Conservation (phyloP, 306 rosid species). For the Malus sieversii region DNA sequence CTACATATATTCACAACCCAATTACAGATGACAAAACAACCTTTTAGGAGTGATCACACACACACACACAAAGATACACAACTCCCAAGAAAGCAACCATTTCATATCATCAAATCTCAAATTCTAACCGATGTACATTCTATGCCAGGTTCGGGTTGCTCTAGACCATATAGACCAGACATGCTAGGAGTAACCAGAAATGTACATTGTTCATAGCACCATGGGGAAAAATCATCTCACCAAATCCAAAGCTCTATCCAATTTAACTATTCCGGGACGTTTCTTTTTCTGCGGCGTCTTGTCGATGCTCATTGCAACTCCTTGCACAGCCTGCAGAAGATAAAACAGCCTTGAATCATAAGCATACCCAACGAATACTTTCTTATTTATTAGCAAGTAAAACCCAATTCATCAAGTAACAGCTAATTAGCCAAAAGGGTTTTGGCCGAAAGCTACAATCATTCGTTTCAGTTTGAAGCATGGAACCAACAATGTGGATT, state of each 20-base stretch:
- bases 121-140: neutral
- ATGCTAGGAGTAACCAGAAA: neutral
- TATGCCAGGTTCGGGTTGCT: neutral
- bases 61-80: neutral
- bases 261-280: slow-evolving; percentile 51
- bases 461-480: neutral
- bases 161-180: neutral
- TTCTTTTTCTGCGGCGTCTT: slow-evolving; percentile 29
- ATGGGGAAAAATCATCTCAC: slow-evolving; percentile 26
- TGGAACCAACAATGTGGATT: neutral
- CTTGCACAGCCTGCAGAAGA: neutral
- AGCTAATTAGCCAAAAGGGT: neutral
- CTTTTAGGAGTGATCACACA: neutral
- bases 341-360: neutral
- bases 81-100: neutral
- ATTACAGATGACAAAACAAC: neutral
- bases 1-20: neutral
- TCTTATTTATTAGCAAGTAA: neutral
- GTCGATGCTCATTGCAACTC: slow-evolving; percentile 40
- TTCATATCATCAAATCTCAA: neutral
- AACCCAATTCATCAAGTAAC: neutral
- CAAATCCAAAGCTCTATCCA: slow-evolving; percentile 64
- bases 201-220: neutral
- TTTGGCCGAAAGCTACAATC: neutral
- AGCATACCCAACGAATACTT: neutral